These are phyloP conservation scores for Scutellaria minor DNA, from an alignment of 257 asterid species.

Conservation along the genomic window DNA sequence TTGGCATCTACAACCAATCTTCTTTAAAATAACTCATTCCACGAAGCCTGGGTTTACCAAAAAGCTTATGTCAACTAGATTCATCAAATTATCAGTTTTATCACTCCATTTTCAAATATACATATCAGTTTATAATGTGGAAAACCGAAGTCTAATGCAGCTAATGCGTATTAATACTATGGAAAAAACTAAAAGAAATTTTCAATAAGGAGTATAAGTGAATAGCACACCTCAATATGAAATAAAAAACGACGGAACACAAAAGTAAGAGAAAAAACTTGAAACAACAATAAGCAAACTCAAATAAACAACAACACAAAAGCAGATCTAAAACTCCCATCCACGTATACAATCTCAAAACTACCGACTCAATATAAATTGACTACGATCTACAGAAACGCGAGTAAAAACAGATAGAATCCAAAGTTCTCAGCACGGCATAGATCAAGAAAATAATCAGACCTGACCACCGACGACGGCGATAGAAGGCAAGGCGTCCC, in stretches of 20 bases:
- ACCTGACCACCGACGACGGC: conserved; percentile 99
- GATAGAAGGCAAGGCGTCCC: conserved; percentile 96
- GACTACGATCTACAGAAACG: conserved; percentile 27
- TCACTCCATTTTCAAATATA: background rate
- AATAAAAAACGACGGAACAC: conserved; percentile 10
- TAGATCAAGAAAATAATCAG: conserved; percentile 38
- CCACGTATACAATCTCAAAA: conserved; percentile 29
- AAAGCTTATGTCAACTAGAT: background rate
- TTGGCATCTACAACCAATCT: background rate
- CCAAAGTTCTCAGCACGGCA: conserved; percentile 4
- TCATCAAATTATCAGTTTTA: conserved; percentile 10
- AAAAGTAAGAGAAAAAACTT: background rate
- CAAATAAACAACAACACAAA: conserved; percentile 7
- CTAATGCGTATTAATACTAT: background rate
- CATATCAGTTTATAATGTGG: background rate
- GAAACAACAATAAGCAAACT: conserved; percentile 16
- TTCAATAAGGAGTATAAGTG: background rate
- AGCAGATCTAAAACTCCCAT: conserved; percentile 35
- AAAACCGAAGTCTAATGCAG: background rate
- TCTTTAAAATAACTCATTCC: conserved; percentile 1
- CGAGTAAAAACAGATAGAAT: background rate
- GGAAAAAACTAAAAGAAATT: background rate
- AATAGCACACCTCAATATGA: background rate
- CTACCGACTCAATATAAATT: conserved; percentile 14
- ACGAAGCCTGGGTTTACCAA: background rate